phyloP scores from a whole-genome alignment of 2,329 filamentous ascomycete species.

The Colletotrichum tropicicola region DNA sequence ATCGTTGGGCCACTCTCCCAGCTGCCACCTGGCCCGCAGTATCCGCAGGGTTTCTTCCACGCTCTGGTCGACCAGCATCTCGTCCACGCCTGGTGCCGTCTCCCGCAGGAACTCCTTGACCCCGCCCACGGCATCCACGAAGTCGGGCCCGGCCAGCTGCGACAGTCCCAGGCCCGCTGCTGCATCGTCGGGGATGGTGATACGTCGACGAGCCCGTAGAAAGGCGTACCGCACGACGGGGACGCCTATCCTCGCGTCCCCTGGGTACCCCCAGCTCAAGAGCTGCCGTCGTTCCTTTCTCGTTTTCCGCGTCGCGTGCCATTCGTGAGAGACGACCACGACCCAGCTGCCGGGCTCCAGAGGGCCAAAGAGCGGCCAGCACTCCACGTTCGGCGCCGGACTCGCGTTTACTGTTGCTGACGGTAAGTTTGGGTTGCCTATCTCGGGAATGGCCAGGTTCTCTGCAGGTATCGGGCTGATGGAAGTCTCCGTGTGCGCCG shows the following conservation, averaged over 20 bases:
- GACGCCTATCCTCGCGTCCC: neutral
- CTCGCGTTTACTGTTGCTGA: too few species aligned
- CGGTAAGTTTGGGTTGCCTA: too few species aligned
- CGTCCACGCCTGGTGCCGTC: neutral
- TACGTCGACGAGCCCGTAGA: neutral
- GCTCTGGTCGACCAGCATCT: neutral
- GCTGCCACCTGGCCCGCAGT: neutral
- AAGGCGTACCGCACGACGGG: neutral
- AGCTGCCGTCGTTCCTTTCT: neutral
- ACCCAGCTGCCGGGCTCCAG: conserved; percentile 6
- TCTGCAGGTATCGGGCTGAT: neutral
- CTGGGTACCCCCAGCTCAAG: neutral
- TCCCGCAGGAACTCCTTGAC: neutral
- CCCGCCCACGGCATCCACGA: neutral
- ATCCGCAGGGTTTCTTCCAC: neutral
- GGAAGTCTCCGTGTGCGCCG: neutral
- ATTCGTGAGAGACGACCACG: conserved; percentile 9
- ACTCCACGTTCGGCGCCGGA: too few species aligned
- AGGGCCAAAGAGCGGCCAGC: neutral
- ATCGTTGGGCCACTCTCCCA: neutral
- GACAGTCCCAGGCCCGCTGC: neutral
- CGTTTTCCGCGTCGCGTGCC: neutral
- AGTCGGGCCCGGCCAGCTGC: neutral
- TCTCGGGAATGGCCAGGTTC: neutral
- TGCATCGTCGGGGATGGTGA: neutral